Percentiles rank a stretch among this genome's conserved stretches.
Conservation (phyloP, 345 rosid species). For the Physaria fendleri region DNA sequence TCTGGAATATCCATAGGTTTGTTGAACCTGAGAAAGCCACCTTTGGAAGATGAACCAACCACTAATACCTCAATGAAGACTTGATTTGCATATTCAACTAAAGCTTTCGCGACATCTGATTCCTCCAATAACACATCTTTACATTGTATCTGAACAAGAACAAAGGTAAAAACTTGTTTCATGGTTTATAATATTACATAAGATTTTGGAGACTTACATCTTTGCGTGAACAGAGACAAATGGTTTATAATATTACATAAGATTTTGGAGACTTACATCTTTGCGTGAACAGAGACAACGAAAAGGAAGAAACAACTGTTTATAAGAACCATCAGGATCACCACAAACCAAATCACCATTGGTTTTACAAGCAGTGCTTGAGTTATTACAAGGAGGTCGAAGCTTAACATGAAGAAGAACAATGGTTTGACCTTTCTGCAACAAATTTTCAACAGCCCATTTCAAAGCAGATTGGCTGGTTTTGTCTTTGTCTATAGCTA, state of each 20-base stretch:
- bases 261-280: conserved; percentile 43
- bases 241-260: background rate
- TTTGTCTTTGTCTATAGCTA: conserved; percentile 78
- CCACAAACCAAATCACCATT: conserved; percentile 34
- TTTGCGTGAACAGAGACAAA: conserved; percentile 80
- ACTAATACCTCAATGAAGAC: conserved; percentile 57
- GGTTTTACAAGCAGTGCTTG: conserved; percentile 19
- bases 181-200: background rate
- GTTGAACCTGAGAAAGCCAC: conserved; percentile 82
- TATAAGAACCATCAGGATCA: conserved; percentile 49
- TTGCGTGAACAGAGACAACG: conserved; percentile 88
- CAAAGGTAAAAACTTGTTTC: too few relatives aligned
- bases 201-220: conserved; percentile 41
- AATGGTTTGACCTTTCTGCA: conserved; percentile 57
- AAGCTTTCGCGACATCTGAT: conserved; percentile 61
- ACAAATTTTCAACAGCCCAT: conserved; percentile 70
- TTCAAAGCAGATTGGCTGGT: conserved; percentile 79
- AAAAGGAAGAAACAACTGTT: conserved; percentile 78
- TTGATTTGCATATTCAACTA: conserved; percentile 50
- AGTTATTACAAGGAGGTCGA: conserved; percentile 28
- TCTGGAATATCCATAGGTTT: conserved; percentile 50
- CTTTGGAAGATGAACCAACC: conserved; percentile 55
- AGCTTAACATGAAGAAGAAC: conserved; percentile 69
- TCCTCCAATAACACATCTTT: conserved; percentile 76
- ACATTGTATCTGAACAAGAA: conserved; percentile 65